These are phyloP conservation scores for Tubosaeta sp. DNA, from an alignment of 768 basidiomycete genomes.

Conservation along the genomic window DNA sequence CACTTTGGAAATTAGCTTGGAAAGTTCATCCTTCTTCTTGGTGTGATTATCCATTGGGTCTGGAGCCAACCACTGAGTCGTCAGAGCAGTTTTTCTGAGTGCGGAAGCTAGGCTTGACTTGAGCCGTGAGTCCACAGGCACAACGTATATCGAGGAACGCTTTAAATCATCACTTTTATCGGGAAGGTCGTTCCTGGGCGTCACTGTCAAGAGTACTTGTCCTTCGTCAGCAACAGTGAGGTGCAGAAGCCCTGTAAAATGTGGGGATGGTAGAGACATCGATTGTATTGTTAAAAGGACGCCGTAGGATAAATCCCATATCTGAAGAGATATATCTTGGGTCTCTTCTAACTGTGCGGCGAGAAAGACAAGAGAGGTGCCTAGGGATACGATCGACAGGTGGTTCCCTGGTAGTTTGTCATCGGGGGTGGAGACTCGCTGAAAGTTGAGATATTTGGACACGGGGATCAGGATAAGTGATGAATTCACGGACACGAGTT, in stretches of 20 bases:
- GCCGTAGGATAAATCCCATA: conserved; percentile 70
- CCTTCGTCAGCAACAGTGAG: conserved; percentile 36
- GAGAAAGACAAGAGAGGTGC: conserved; percentile 57
- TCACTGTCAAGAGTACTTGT: conserved; percentile 51
- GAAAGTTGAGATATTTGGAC: conserved; percentile 19
- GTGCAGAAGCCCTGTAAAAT: conserved; percentile 28
- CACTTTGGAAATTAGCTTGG: conserved; percentile 38
- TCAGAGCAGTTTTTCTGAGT: conserved; percentile 47
- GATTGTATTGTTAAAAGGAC: conserved; percentile 54
- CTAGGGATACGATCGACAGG: conserved; percentile 45
- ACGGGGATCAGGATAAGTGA: conserved; percentile 23
- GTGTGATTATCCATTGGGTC: neutral
- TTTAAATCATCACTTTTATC: conserved; percentile 8
- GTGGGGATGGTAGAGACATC: conserved; percentile 45
- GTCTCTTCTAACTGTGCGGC: conserved; percentile 34
- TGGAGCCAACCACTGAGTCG: conserved; percentile 42
- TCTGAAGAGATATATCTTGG: conserved; percentile 47
- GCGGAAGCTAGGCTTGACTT: conserved; percentile 62
- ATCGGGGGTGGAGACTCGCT: conserved; percentile 14
- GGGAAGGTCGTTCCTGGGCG: conserved; percentile 26
- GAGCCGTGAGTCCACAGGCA: conserved; percentile 51
- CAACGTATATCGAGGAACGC: conserved; percentile 53
- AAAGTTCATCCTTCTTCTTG: conserved; percentile 16
- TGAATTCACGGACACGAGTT: conserved; percentile 25
- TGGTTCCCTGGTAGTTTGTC: conserved; percentile 12